These are phyloP conservation scores for Solanum hybrid DNA, from an alignment of 305 asterid genomes.

Conservation along the genomic window DNA sequence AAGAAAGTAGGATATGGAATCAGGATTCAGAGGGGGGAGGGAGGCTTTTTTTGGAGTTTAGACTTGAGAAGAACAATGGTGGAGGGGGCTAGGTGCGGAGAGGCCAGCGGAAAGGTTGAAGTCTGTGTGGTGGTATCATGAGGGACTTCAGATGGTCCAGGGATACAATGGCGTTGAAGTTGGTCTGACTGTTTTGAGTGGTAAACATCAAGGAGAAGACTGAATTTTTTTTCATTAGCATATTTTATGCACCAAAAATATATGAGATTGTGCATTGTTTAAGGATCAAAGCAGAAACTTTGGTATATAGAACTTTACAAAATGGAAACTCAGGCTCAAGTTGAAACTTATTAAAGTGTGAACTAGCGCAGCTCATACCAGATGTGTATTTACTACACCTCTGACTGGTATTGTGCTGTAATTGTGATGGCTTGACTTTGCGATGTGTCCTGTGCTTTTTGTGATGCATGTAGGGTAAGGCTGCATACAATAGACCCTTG, in stretches of 20 bases:
- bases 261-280: neutral
- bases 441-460: neutral
- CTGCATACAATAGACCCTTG: neutral
- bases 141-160: neutral
- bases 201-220: neutral
- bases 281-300: neutral
- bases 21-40: neutral
- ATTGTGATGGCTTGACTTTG: neutral
- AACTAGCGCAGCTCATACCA: neutral
- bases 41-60: neutral
- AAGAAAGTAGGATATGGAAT: neutral
- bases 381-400: neutral
- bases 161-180: neutral
- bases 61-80: neutral
- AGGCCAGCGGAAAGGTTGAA: neutral
- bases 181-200: neutral
- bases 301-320: neutral
- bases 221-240: neutral
- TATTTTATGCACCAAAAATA: neutral
- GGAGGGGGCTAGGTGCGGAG: neutral
- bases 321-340: neutral
- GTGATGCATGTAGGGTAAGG: neutral
- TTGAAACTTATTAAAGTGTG: neutral
- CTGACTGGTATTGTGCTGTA: neutral
- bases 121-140: neutral